Conservation (phyloP, 345 rosid species). For the Bretschneidera sinensis region DNA sequence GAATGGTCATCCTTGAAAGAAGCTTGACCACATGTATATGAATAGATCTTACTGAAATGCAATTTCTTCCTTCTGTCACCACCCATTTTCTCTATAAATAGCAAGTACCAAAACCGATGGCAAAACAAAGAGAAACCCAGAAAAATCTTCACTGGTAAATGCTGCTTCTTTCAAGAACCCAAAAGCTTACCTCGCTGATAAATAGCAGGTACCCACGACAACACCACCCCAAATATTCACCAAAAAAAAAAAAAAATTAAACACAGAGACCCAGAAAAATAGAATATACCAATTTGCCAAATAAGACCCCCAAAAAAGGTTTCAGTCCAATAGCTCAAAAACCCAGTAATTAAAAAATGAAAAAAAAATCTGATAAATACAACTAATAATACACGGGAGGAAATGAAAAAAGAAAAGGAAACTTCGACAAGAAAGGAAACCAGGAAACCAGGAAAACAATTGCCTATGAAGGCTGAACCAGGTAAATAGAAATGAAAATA, state of each 20-base stretch:
- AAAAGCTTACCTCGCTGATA: not conserved
- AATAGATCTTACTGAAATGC: slow-evolving; percentile 67
- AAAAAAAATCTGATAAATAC: not conserved
- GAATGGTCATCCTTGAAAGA: slow-evolving; percentile 65
- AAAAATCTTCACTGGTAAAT: not conserved
- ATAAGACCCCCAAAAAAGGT: slow-evolving; percentile 12
- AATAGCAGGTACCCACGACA: not conserved
- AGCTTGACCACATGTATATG: slow-evolving; percentile 52
- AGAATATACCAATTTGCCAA: not conserved
- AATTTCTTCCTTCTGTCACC: slow-evolving; percentile 50
- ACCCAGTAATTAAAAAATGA: slow-evolving; percentile 14
- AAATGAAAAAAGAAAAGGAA: not conserved
- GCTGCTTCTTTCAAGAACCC: not conserved
- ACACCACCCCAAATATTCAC: not conserved
- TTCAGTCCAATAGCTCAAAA: slow-evolving; percentile 16
- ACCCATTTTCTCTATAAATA: slow-evolving; percentile 33
- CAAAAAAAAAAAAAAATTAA: no score
- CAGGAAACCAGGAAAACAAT: no score
- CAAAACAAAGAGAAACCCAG: not conserved
- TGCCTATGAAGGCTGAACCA: not conserved
- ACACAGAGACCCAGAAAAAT: slow-evolving; percentile 6
- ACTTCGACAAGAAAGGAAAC: no score
- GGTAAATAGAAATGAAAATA: not conserved
- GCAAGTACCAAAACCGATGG: not conserved
- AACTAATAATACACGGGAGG: not conserved